Evolutionary conservation across 148 eudicot species (phyloP), one percentile per base, ranked within the genome.

Genomic region (Chenopodium suecicum): DNA sequence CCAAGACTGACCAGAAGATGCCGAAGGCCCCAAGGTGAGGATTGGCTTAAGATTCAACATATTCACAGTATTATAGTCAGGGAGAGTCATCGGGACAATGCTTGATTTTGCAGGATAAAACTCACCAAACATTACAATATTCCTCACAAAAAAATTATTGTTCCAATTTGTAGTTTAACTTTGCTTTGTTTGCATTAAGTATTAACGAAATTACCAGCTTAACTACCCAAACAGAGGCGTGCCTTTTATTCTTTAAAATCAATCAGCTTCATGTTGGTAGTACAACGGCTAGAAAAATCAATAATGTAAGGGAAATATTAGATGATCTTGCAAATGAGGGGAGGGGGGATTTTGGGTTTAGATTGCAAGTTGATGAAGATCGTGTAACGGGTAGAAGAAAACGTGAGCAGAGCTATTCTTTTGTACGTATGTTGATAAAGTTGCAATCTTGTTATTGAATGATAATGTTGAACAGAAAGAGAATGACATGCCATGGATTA

Each of bases 281-380:
- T 62, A 4, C 74, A 22, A 29, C 47, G 31, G 72, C 74, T 14
- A 74, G 12, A 41, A 41, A 44, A 22, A 56, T 73, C 22, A 32
- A 2, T 0, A 20, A 31, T 5, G 64, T 78, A 10, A 17, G 75
- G 23, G 25, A 78, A 52, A 75, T 29, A 5, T 32, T 83, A 31
- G 63, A 67, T 73, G 75, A 34, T 23, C 74, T 79, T n/a, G 44
- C 60, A 14, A 80, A 44, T 63, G 77, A 73, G 27, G 47, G 77
- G 10, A 34, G 37, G 37, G 37, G 60, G 11, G 25, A 73, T 22
- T 80, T 73, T 62, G 54, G 47, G 46, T 63, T 73, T 62, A 37
- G 62, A 23, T 44, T 62, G 17, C 69, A 56, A 37, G 52, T 58
- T 80, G 58, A 34, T 23, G 70, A 67, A 46, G 73, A 67, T 2